Conservation (phyloP, 768 basidiomycete species). For the Phaeotremella fagi region DNA sequence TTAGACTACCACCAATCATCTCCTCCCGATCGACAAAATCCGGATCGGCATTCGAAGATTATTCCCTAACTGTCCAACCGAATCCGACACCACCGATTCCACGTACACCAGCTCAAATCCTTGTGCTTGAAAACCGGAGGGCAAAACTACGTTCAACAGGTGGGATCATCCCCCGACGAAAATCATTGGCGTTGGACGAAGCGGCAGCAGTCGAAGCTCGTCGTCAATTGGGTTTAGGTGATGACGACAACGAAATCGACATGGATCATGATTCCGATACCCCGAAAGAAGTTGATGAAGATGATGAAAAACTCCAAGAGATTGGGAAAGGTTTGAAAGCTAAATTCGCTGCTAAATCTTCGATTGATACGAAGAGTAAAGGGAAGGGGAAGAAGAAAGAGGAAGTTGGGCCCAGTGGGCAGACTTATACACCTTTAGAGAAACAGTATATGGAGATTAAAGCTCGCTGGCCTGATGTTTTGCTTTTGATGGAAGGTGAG, state of each 20-base stretch:
- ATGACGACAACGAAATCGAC: constrained; percentile 8
- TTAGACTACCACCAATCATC: constrained; percentile 11
- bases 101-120: constrained; percentile 20
- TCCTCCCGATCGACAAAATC: constrained; percentile 8
- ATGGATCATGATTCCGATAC: constrained; percentile 8
- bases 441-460: constrained; percentile 49
- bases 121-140: constrained; percentile 32
- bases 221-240: constrained; percentile 5
- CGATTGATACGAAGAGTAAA: constrained; percentile 8
- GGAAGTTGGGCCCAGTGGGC: constrained; percentile 45
- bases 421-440: constrained; percentile 48
- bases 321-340: constrained; percentile 26
- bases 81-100: too few relatives aligned
- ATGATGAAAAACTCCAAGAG: constrained; percentile 21
- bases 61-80: constrained; percentile 5
- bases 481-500: constrained; percentile 46
- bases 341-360: constrained; percentile 28
- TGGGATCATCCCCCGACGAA: constrained; percentile 33
- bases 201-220: constrained; percentile 38
- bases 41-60: constrained; percentile 30
- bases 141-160: constrained; percentile 28
- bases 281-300: constrained; percentile 9
- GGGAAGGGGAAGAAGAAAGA: constrained; percentile 43
- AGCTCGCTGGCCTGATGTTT: constrained; percentile 40
- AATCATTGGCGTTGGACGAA: constrained; percentile 41